Base-by-base conservation (phyloP, 78 protist genomes). In the Dictyostelium capitatum region DNA sequence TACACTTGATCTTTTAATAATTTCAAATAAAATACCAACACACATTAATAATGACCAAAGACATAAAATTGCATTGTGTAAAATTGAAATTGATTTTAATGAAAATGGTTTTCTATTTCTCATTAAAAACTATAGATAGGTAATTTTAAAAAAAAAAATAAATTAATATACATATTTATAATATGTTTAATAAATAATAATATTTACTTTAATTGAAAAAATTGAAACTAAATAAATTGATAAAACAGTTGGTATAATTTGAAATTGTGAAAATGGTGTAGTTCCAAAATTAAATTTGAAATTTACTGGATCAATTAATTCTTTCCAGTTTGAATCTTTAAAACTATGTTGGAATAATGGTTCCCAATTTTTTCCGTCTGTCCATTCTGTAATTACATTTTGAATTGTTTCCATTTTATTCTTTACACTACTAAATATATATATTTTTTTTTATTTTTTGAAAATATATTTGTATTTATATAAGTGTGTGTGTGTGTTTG, bases 51-150 rank as follows among this genome's bases (percentile, higher is more conserved):
- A 37, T 50, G 96, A 94, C 94, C 93, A 94, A 9, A 65, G 15
- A 77, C 93, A 89, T 14, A 94, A 74, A 30, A 94, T 83, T 0
- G 69, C 46, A 70, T 94, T 94, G 79, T 94, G 96, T 17, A 81
- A 41, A 67, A 59, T 20, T n/a, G 80, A 41, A 28, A 80, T 70
- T 14, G 4, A 43, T 48, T 74, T 92, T 15, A 92, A 47, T 28
- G 89, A 67, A 41, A 83, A 92, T 48, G 89, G 65, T 43, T 80
- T 32, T 74, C 89, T 81, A 65, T 90, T 80, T 43, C 14, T 82
- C 95, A 90, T 90, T 25, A 80, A 80, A 41, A 17, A 41, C 95
- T 90, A 70, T 32, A 23, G 41, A 28, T 4, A 19, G 12, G n/a
- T n/a, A n/a, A n/a, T n/a, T n/a, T n/a, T 5, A 82, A 12, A 4